Conservation (phyloP, 768 basidiomycete species). For the Obba rivulosa region DNA sequence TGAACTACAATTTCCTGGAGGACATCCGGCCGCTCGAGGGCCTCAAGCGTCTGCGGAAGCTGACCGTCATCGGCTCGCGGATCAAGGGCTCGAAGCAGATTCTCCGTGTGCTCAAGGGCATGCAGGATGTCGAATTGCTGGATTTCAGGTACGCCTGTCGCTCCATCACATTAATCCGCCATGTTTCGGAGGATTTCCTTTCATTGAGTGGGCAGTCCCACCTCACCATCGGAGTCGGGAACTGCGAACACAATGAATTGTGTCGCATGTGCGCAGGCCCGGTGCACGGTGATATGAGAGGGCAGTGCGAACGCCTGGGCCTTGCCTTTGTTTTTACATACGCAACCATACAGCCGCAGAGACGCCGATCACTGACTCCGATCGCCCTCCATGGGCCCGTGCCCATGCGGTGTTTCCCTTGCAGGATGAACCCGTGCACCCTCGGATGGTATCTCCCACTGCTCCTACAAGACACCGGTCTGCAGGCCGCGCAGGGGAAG, state of each 20-base stretch:
- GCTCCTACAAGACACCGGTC: slow-evolving; percentile 46
- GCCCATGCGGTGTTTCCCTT: neutral
- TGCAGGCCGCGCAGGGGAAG: slow-evolving; percentile 17
- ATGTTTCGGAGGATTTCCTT: neutral
- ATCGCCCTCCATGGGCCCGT: neutral
- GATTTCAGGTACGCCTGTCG: slow-evolving; percentile 69
- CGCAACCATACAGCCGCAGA: too few relatives aligned
- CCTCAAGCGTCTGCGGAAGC: slow-evolving; percentile 69
- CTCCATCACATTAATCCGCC: neutral
- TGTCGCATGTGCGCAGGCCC: neutral
- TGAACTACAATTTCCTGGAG: slow-evolving; percentile 96
- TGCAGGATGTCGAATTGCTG: slow-evolving; percentile 81
- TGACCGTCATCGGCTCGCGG: slow-evolving; percentile 82
- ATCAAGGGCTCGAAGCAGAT: slow-evolving; percentile 70
- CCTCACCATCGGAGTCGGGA: neutral
- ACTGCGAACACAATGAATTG: neutral
- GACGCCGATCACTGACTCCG: neutral
- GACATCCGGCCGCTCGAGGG: slow-evolving; percentile 64
- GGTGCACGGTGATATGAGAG: neutral
- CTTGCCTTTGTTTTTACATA: neutral
- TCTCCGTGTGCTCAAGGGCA: slow-evolving; percentile 62
- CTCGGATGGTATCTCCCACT: slow-evolving; percentile 94
- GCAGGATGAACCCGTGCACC: slow-evolving; percentile 93
- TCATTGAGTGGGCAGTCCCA: neutral
- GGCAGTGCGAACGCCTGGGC: neutral